phyloP scores from a whole-genome alignment of 495 filamentous ascomycete species.

The Penicillium pancosmium region DNA sequence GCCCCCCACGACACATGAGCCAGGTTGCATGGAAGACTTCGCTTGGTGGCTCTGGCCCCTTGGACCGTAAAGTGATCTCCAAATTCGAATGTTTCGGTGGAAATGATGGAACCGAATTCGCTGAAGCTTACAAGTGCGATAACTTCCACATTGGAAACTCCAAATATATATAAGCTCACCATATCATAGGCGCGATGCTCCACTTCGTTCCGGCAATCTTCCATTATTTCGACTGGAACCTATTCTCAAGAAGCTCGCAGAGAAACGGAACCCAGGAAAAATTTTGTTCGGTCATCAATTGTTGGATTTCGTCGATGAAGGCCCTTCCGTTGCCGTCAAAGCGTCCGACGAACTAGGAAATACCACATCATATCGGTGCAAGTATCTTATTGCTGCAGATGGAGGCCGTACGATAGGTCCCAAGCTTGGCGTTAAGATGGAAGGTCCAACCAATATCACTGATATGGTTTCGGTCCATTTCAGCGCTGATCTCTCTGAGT shows the following conservation, averaged over 20 bases:
- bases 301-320: not conserved
- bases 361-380: not conserved
- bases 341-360: not conserved
- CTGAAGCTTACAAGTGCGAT: not conserved
- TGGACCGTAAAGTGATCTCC: not conserved
- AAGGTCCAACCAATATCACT: not conserved
- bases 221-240: not conserved
- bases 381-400: conserved; percentile 1
- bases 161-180: not conserved
- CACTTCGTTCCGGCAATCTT: not conserved
- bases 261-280: not conserved
- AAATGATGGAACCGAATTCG: conserved; percentile 1
- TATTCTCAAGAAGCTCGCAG: not conserved
- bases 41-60: not conserved
- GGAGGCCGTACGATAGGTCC: not conserved
- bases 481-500: conserved; percentile 1
- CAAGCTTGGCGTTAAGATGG: conserved; percentile 1
- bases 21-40: conserved; percentile 2
- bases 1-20: conserved; percentile 2
- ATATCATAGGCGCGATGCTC: not conserved
- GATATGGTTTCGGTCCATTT: conserved; percentile 3
- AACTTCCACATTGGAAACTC: not conserved
- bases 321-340: not conserved
- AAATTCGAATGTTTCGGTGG: conserved; percentile 1
- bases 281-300: conserved; percentile 1